Base-by-base conservation (phyloP, 371 early-diverging fungal species). In the Apophysomyces sp. region DNA sequence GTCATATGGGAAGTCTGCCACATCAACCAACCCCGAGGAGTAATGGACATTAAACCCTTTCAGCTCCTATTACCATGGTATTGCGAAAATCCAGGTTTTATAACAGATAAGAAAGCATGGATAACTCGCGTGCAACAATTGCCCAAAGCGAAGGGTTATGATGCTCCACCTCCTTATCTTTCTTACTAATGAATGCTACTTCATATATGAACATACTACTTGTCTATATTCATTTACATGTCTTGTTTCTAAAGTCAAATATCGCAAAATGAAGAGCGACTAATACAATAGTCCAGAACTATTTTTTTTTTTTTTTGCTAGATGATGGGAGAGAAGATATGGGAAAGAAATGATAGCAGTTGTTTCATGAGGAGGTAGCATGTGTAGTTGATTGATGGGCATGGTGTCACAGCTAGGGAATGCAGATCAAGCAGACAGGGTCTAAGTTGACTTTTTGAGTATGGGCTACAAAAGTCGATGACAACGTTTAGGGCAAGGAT, bases 401-500 rank as follows among this genome's bases (percentile, higher is more conserved):
- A 21, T 44, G 24, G 21, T 44, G 16, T 18, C 37, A 37, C 37
- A 37, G n/a, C 6, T 21, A 44, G 49, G 41, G 49, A 44, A 44
- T 21, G 49, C 27, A 44, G 49, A 44, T 44, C 49, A 21, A 18
- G 34, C 21, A 44, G 16, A 9, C 49, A 44, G 49, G 49, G 49
- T 44, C 24, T 44, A 44, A n/a, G 21, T 44, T 21, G 24, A 44
- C 49, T 44, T 44, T 44, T 44, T 21, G 24, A 44, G 24, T 21
- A 44, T 44, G 49, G 49, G 49, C 49, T 21, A 21, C 49, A 44
- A 21, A 21, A 44, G 49, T 44, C 16, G 49, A 44, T 44, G 49
- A 44, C 49, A 44, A 44, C 49, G 49, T 44, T 44, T 44, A 44
- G 49, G 49, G 49, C 24, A 44, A 44, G 7, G 49, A 44, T 44